These are phyloP conservation scores for Nidularia pulvinata DNA, from an alignment of 768 basidiomycete genomes.

Conservation along the genomic window DNA sequence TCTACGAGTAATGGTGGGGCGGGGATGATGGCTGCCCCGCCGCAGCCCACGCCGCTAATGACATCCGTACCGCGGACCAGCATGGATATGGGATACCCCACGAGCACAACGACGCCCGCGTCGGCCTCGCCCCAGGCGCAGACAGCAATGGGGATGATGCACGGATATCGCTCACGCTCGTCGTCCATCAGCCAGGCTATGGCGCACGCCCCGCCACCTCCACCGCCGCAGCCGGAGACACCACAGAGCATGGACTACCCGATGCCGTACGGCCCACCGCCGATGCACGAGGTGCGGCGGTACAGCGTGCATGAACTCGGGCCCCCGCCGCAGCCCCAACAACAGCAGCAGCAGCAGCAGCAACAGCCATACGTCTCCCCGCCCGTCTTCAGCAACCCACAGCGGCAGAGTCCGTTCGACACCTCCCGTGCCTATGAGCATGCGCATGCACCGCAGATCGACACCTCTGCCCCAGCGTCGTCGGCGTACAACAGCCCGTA, in stretches of 20 bases:
- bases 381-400: slow-evolving; percentile 4
- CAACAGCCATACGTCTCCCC: slow-evolving; percentile 7
- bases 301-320: slow-evolving; percentile 13
- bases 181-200: slow-evolving; percentile 14
- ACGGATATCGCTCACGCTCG: slow-evolving; percentile 20
- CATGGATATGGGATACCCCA: neutral
- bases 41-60: neutral
- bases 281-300: slow-evolving; percentile 7
- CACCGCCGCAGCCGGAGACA: neutral
- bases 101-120: neutral
- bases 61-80: neutral
- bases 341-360: slow-evolving; percentile 15
- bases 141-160: neutral
- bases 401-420: slow-evolving; percentile 17
- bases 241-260: slow-evolving; percentile 7
- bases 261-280: slow-evolving; percentile 8
- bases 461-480: no score
- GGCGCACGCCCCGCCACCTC: slow-evolving; percentile 5
- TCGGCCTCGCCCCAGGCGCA: neutral
- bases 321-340: slow-evolving; percentile 6
- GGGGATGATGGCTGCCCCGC: no score
- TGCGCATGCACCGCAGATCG: neutral
- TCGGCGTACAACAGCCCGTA: slow-evolving; percentile 18
- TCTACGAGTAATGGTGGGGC: no score
- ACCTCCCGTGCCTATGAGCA: slow-evolving; percentile 12